Evolutionary conservation across 345 rosid species (phyloP).

Genomic region (Carallia pectinifolia): DNA sequence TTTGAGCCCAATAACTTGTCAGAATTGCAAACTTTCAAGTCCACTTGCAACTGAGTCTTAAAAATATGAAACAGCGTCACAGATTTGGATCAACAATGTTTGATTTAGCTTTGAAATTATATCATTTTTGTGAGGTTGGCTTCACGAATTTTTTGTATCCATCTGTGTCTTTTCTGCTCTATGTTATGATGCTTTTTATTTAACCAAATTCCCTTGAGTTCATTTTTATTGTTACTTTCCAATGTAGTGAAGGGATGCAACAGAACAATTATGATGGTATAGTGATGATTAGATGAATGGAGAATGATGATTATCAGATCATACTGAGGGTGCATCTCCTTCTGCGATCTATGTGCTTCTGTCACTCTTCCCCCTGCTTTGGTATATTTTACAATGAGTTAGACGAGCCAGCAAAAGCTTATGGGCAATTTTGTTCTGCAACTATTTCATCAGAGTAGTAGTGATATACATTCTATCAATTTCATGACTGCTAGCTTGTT

Average conservation of each 20-base stretch:
- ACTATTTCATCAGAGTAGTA: too few species aligned
- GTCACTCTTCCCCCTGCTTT: not conserved
- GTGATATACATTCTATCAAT: too few species aligned
- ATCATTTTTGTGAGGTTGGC: too few species aligned
- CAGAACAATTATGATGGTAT: not conserved
- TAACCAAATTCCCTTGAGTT: not conserved
- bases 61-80: not conserved
- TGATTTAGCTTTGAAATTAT: not conserved
- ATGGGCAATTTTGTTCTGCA: not conserved
- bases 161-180: not conserved
- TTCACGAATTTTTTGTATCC: not conserved
- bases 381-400: not conserved
- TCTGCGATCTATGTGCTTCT: not conserved
- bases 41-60: not conserved
- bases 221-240: not conserved
- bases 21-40: not conserved
- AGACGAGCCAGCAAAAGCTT: not conserved
- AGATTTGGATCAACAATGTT: not conserved
- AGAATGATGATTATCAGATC: not conserved
- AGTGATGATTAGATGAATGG: not conserved
- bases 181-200: conserved; percentile 5
- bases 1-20: not conserved
- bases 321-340: not conserved
- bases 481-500: not conserved
- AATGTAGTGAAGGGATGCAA: conserved; percentile 14